phyloP scores from a whole-genome alignment of 2,329 filamentous ascomycete genomes.

The Hymenoscyphus fraxineus region DNA sequence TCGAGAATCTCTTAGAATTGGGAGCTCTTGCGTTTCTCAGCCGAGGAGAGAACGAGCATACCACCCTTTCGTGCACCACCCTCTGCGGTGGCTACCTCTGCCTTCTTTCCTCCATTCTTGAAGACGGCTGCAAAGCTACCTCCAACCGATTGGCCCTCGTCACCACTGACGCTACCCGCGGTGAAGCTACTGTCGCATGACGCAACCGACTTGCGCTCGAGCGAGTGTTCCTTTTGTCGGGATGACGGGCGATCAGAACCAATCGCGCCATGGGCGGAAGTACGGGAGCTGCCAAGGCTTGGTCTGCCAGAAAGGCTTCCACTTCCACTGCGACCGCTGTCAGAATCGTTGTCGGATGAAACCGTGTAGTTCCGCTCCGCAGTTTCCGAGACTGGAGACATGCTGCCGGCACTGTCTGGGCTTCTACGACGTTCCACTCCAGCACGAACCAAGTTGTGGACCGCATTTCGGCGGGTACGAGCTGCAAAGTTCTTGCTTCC shows the following conservation, averaged over 20 bases:
- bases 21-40: slow-evolving; percentile 82
- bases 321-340: slow-evolving; percentile 65
- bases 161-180: slow-evolving; percentile 63
- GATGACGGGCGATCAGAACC: slow-evolving; percentile 79
- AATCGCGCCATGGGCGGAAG: slow-evolving; percentile 77
- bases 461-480: slow-evolving; percentile 84
- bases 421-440: slow-evolving; percentile 76
- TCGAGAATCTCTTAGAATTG: slow-evolving; percentile 46
- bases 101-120: slow-evolving; percentile 56
- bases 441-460: slow-evolving; percentile 87
- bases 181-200: slow-evolving; percentile 47
- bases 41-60: slow-evolving; percentile 81
- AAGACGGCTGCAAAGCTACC: slow-evolving; percentile 66
- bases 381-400: slow-evolving; percentile 85
- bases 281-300: slow-evolving; percentile 71
- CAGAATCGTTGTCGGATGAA: slow-evolving; percentile 70
- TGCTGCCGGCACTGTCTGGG: slow-evolving; percentile 74
- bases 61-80: slow-evolving; percentile 63
- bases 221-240: slow-evolving; percentile 57
- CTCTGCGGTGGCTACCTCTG: slow-evolving; percentile 56
- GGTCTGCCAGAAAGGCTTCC: slow-evolving; percentile 70
- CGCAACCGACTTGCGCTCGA: slow-evolving; percentile 48
- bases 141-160: slow-evolving; percentile 52
- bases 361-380: slow-evolving; percentile 60
- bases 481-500: slow-evolving; percentile 97